Conservation (phyloP, 768 basidiomycete species). For the Rhodotorula kratochvilovae region DNA sequence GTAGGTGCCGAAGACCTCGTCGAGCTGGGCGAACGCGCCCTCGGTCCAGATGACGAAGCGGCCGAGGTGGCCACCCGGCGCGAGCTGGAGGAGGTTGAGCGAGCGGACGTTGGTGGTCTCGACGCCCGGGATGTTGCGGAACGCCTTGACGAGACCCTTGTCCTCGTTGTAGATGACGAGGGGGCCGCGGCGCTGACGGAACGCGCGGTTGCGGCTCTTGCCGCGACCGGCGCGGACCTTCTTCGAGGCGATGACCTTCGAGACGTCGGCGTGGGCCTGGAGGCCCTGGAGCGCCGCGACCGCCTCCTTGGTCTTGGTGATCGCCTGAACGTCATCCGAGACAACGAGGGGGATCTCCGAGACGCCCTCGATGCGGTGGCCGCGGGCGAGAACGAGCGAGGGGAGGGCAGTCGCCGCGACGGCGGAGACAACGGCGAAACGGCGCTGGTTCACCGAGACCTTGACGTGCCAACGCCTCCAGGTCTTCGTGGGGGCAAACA, state of each 20-base stretch:
- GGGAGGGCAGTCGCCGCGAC: slow-evolving; percentile 96
- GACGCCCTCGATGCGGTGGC: slow-evolving; percentile 96
- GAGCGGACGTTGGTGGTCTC: slow-evolving; percentile 90
- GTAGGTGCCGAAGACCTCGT: slow-evolving; percentile 91
- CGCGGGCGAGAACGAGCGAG: slow-evolving; percentile 96
- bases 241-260: slow-evolving; percentile 95
- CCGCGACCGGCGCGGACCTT: slow-evolving; percentile 96
- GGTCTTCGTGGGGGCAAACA: slow-evolving; percentile 99
- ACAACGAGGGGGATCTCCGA: slow-evolving; percentile 95
- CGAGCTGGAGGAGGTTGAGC: slow-evolving; percentile 96
- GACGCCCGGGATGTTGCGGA: slow-evolving; percentile 98
- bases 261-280: slow-evolving; percentile 82
- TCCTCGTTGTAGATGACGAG: slow-evolving; percentile 96
- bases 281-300: slow-evolving; percentile 85
- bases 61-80: slow-evolving; percentile 97
- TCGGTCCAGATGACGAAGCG: slow-evolving; percentile 99
- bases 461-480: slow-evolving; percentile 99
- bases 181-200: slow-evolving; percentile 95
- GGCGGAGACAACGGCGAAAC: slow-evolving; percentile 95
- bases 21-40: slow-evolving; percentile 82
- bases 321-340: slow-evolving; percentile 69
- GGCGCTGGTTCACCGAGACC: slow-evolving; percentile 98
- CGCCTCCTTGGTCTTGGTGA: slow-evolving; percentile 95
- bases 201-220: slow-evolving; percentile 92
- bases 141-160: slow-evolving; percentile 93